Evolutionary conservation across 306 rosid genomes (phyloP), one percentile per base, ranked within the genome.

Genomic region (Ammopiptanthus mongolicus): DNA sequence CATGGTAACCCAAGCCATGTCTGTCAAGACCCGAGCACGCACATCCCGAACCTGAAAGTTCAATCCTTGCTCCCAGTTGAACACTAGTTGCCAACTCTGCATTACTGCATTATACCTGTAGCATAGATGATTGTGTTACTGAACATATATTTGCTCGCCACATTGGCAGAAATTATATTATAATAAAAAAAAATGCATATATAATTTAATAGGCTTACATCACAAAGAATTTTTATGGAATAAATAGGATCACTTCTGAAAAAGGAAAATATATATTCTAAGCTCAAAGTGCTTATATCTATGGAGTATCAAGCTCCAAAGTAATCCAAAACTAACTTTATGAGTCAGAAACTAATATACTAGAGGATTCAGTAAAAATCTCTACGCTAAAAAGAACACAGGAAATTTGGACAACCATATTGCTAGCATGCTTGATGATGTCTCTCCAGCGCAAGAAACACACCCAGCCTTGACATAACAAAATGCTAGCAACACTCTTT

Each of bases 1-100:
- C 99, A 95, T 92, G 65, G 93, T 87, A 75, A 96, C 96, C 99
- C 99, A 96, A 62, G 99, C 99, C 91, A 90, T 86, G 68, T 92
- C 98, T 17, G 96, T 48, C 73, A 90, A 85, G 3, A 96, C 96
- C 12, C 99, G 91, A 22, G 91, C 90, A 42, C 97, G 89, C 25
- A 90, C 96, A 48, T 96, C 98, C 52, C 96, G 90, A 64, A 96
- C 86, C 84, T 96, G 97, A 80, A 88, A 86, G 88, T 92, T 90
- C 77, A 89, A 73, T 29, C 89, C 98, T 67, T 89, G 96, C 73
- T 89, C 97, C 99, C 99, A 96, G 84, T 74, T 84, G 86, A 96
- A 92, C 7, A 88, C 84, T 25, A 92, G 75, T 73, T 92, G 96
- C 99, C 98, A 96, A 81, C 97, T 87, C 80, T 85, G 96, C 79